A percentile compares a stretch with the other conserved stretches of the same genome.
These are phyloP conservation scores for Solidago caesia DNA, from an alignment of 129 eudicot species.

Conservation along the genomic window DNA sequence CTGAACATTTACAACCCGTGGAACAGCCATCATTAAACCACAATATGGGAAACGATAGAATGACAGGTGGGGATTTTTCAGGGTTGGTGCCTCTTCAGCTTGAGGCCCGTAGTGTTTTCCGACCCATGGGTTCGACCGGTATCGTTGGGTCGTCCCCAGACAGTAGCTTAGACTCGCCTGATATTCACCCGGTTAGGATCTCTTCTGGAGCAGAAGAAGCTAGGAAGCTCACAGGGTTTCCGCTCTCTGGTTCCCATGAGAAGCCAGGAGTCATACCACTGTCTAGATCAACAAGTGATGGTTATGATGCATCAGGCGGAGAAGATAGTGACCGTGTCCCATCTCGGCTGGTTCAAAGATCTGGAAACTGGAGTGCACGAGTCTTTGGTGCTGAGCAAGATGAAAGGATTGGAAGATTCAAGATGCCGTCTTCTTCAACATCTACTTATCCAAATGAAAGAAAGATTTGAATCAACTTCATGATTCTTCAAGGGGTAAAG, in stretches of 20 bases:
- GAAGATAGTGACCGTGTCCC: conserved; percentile 96
- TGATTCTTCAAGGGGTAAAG: conserved; percentile 10
- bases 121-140: conserved; percentile 45
- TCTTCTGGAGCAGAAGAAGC: conserved; percentile 70
- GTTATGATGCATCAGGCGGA: conserved; percentile 98
- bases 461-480: conserved; percentile 32
- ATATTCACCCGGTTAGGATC: conserved; percentile 66
- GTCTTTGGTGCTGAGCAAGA: conserved; percentile 59
- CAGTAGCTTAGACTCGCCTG: conserved; percentile 88
- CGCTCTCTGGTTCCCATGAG: conserved; percentile 23
- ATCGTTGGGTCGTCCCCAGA: conserved; percentile 79
- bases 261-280: conserved; percentile 43
- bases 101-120: conserved; percentile 65
- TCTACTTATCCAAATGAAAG: conserved; percentile 44
- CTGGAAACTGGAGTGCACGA: conserved; percentile 63
- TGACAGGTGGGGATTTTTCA: conserved; percentile 32
- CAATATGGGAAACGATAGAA: conserved; percentile 22
- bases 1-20: conserved; percentile 49
- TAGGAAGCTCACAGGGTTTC: conserved; percentile 45
- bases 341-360: conserved; percentile 48
- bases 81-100: conserved; percentile 68
- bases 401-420: conserved; percentile 41
- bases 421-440: conserved; percentile 49
- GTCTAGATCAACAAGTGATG: conserved; percentile 95
- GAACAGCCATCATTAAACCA: conserved; percentile 37